phyloP scores from a whole-genome alignment of 2,329 filamentous ascomycete species.

The Fusarium sp. region DNA sequence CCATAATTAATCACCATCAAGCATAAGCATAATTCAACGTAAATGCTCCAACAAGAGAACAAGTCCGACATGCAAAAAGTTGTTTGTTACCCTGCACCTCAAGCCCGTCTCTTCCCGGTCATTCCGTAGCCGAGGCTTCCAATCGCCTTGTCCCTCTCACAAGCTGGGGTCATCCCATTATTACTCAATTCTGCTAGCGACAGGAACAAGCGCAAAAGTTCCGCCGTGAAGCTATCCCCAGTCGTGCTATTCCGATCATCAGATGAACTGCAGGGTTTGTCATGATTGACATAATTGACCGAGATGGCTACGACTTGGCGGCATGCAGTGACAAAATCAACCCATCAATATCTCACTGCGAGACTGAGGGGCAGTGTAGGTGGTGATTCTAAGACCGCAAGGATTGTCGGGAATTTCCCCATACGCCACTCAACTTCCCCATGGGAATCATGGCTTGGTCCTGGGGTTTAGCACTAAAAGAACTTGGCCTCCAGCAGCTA shows the following conservation, averaged over 20 bases:
- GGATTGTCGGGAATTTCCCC: conserved; percentile 19
- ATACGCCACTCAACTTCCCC: conserved; percentile 8
- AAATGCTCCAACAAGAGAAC: neutral
- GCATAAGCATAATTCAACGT: neutral
- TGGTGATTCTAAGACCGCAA: neutral
- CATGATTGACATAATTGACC: conserved; percentile 21
- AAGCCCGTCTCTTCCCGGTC: conserved; percentile 1
- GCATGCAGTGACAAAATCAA: neutral
- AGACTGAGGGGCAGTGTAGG: rapidly evolving
- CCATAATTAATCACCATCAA: too few relatives aligned
- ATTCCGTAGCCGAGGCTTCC: conserved; percentile 10
- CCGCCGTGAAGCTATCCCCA: conserved; percentile 10
- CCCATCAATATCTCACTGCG: rapidly evolving
- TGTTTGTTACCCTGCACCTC: neutral
- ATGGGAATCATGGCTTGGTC: conserved; percentile 20
- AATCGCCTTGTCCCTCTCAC: neutral
- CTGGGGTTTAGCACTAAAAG: conserved; percentile 11
- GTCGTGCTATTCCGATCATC: neutral
- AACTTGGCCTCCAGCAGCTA: conserved; percentile 5
- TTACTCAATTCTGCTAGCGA: neutral
- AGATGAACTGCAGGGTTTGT: neutral
- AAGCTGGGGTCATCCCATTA: neutral
- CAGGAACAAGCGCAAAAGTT: neutral
- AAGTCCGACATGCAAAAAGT: neutral
- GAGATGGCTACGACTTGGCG: conserved; percentile 12